Conservation (phyloP, 139 green algal species). For the Picochlorum sp. region DNA sequence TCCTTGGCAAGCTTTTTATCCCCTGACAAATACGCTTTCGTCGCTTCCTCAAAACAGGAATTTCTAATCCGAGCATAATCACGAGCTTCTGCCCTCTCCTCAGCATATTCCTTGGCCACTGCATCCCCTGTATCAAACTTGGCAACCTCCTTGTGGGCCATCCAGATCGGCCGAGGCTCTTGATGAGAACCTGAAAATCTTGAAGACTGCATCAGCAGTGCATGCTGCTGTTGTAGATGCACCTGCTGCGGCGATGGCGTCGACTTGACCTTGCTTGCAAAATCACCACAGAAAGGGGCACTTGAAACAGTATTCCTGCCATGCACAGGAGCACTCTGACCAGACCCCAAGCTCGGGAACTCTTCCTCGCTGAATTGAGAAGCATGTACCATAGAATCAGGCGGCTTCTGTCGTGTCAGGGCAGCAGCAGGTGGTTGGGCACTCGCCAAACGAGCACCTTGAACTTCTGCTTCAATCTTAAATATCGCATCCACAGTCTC, state of each 20-base stretch:
- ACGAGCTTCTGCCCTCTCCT: slow-evolving; percentile 37
- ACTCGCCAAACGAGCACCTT: slow-evolving; percentile 5
- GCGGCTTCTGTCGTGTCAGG: too few relatives aligned
- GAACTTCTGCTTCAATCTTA: slow-evolving; percentile 28
- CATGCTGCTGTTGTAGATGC: too few relatives aligned
- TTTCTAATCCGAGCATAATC: slow-evolving; percentile 62
- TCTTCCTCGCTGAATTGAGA: slow-evolving; percentile 14
- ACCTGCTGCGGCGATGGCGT: not conserved
- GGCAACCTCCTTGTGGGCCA: slow-evolving; percentile 7
- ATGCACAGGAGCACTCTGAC: not conserved
- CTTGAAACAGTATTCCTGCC: not conserved
- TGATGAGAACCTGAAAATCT: not conserved
- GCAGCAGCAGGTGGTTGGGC: too few relatives aligned
- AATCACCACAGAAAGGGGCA: slow-evolving; percentile 2
- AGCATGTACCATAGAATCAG: too few relatives aligned
- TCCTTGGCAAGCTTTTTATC: slow-evolving; percentile 61
- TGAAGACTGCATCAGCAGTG: too few relatives aligned
- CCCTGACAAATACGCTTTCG: slow-evolving; percentile 57
- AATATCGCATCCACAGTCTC: slow-evolving; percentile 30
- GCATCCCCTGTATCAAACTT: slow-evolving; percentile 46
- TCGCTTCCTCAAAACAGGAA: slow-evolving; percentile 65
- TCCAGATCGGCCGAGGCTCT: not conserved
- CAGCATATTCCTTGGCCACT: slow-evolving; percentile 46
- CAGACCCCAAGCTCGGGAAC: slow-evolving; percentile 26
- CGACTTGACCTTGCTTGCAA: slow-evolving; percentile 2